Evolutionary conservation across 352 stramenopile species (phyloP), one percentile per base, ranked within the genome.

Genomic region (Pythium myriotylum): DNA sequence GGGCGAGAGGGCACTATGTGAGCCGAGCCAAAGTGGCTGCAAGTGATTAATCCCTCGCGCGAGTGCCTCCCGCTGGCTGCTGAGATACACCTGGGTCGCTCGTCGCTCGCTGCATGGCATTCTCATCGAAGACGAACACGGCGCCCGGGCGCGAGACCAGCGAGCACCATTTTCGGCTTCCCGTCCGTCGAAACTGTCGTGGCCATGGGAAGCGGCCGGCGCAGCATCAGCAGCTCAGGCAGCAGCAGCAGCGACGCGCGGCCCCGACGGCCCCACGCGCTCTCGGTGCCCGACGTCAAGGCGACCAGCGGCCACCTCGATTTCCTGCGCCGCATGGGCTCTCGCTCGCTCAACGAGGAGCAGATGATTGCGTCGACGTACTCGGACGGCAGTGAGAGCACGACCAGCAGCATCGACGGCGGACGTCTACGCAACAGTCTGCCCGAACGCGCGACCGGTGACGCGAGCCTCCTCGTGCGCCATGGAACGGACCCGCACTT

Each of bases 401-500:
- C 20, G n/a, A 45, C 14, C 41, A 32, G 54, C 43, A 68, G 59
- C 43, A 27, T 56, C 4, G 65, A 65, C 35, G 42, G 19, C 54
- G 16, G n/a, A 12, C 39, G 35, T 19, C 59, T 66, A n/a, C 65
- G 65, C 33, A 68, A 65, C 35, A 65, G 54, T 41, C 49, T 73
- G 5, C 65, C 65, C 17, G 54, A 62, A 54, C 35, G 55, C 40
- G 32, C 29, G 6, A 13, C 24, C 19, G 29, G 17, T 16, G 45
- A 61, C 24, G 39, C 42, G 4, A 26, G 40, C 17, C 35, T 32
- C 24, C 26, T 41, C 13, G 61, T 59, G 41, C 61, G 61, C 20
- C 78, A 86, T 24, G 69, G 79, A 45, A 85, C 84, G 8, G 84
- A 91, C 52, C 77, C 81, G 29, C 72, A 86, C 33, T 43, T 83